phyloP scores from a whole-genome alignment of 2,329 filamentous ascomycete genomes.

The Cordyceps militaris region DNA sequence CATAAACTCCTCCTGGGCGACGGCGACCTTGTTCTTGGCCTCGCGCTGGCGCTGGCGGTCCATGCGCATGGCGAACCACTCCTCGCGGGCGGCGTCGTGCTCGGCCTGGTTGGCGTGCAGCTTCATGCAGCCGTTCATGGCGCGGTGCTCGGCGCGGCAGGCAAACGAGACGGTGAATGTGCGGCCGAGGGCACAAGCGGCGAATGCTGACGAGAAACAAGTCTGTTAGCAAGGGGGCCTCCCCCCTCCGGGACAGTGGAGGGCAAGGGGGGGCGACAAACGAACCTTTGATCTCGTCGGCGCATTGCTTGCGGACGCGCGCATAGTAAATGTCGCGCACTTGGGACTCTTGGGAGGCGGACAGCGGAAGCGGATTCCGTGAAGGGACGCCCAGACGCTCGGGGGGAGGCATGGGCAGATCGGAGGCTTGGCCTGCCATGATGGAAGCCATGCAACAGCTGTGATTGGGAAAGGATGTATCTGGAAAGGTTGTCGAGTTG shows the following conservation, averaged over 20 bases:
- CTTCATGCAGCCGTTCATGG: slow-evolving; percentile 95
- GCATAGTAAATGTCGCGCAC: slow-evolving; percentile 76
- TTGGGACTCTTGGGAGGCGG: slow-evolving; percentile 72
- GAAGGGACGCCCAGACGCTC: slow-evolving; percentile 44
- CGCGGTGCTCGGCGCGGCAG: slow-evolving; percentile 69
- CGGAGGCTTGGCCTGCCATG: slow-evolving; percentile 24
- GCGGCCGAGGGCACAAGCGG: slow-evolving; percentile 76
- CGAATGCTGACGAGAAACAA: slow-evolving; percentile 61
- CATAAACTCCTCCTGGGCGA: slow-evolving; percentile 58
- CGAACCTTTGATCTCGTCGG: slow-evolving; percentile 68
- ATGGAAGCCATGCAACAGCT: slow-evolving; percentile 18
- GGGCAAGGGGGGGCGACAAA: background rate
- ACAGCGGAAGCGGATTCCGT: slow-evolving; percentile 76
- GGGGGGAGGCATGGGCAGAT: slow-evolving; percentile 22
- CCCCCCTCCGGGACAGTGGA: background rate
- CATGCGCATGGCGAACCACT: slow-evolving; percentile 80
- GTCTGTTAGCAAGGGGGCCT: background rate
- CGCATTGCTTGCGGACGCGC: slow-evolving; percentile 68
- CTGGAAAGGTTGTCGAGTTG: background rate
- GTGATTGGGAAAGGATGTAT: background rate
- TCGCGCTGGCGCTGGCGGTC: slow-evolving; percentile 63
- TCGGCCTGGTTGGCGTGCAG: slow-evolving; percentile 75
- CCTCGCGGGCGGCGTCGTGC: slow-evolving; percentile 80
- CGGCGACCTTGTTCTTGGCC: slow-evolving; percentile 50
- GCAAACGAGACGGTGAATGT: slow-evolving; percentile 84